Conservation (phyloP, 768 basidiomycete species). For the Roridomyces roridus region DNA sequence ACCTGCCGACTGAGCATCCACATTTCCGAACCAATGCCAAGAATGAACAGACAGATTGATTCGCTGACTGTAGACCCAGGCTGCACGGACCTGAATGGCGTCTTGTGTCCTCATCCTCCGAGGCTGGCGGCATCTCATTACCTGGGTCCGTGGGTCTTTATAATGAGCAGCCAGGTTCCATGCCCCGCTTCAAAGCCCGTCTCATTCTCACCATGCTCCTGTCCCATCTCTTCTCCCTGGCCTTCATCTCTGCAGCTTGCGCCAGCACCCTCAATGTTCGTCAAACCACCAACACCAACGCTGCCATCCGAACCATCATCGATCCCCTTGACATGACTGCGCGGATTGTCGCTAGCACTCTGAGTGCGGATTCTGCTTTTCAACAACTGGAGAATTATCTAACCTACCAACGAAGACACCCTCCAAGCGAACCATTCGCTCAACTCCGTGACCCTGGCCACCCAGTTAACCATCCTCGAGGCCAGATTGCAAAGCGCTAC, state of each 20-base stretch:
- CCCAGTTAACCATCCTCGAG: slow-evolving; percentile 33
- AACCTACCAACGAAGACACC: slow-evolving; percentile 13
- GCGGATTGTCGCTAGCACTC: slow-evolving; percentile 29
- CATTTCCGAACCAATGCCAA: no score
- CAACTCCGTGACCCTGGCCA: slow-evolving; percentile 34
- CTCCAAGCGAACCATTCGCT: slow-evolving; percentile 37
- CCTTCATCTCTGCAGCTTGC: slow-evolving; percentile 31
- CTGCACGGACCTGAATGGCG: no score
- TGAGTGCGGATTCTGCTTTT: slow-evolving; percentile 32
- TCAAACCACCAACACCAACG: slow-evolving; percentile 41
- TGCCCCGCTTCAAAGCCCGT: no score
- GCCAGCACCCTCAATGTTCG: slow-evolving; percentile 36
- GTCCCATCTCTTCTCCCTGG: slow-evolving; percentile 35
- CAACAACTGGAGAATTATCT: not conserved
- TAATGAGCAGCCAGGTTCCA: no score
- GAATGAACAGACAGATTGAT: no score
- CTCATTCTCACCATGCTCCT: slow-evolving; percentile 42
- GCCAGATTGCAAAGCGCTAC: slow-evolving; percentile 31
- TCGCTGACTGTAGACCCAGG: no score
- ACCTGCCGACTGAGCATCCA: no score
- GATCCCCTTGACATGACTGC: slow-evolving; percentile 30
- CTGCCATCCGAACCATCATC: slow-evolving; percentile 33
- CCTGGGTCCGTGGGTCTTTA: no score
- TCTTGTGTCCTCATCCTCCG: no score
- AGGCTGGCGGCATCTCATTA: no score